Evolutionary conservation across 208 protist genomes (phyloP), one percentile per base, ranked within the genome.

Genomic region (Trypanosoma conorhini): DNA sequence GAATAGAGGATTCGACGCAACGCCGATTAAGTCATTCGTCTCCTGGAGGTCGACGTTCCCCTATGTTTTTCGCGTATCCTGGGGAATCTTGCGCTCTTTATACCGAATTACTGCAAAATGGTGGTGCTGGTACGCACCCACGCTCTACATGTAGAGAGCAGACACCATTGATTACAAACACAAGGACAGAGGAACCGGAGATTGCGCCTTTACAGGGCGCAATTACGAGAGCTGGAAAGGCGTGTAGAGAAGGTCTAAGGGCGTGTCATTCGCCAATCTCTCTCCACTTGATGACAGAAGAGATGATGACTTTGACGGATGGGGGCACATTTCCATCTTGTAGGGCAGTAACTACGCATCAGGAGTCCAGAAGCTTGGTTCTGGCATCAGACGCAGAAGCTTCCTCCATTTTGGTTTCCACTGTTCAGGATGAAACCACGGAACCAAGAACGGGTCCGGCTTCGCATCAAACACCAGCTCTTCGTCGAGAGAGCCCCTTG

Each of bases 61-160:
- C 63, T 9, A 22, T 21, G 10, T 68, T 50, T 68, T 68, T 68
- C 50, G 31, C 44, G 33, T 60, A 51, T 60, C 50, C 50, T 60
- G n/a, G 33, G 24, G 63, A 68, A 35, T 48, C n/a, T 46, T n/a
- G 31, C 10, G 13, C 21, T 17, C 1, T 60, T 3, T 35, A 59
- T 22, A 10, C 42, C 17, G 51, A 51, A 68, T 13, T 2, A 5
- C 3, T 60, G 19, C 26, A 0, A 26, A 68, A 9, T 57, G 28
- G 24, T 5, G 1, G 3, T 22, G 63, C n/a, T 31, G 30, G 7
- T 22, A 5, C 17, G 51, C 7, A n/a, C 24, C 50, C 17, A 3
- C 0, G 7, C 24, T 19, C 21, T 26, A 19, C 31, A 68, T 35
- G 33, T 58, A 5, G 17, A 17, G n/a, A 68, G 22, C 28, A 21